Base-by-base conservation (phyloP, 768 basidiomycete genomes). In the Nevesoporus exiguus region DNA sequence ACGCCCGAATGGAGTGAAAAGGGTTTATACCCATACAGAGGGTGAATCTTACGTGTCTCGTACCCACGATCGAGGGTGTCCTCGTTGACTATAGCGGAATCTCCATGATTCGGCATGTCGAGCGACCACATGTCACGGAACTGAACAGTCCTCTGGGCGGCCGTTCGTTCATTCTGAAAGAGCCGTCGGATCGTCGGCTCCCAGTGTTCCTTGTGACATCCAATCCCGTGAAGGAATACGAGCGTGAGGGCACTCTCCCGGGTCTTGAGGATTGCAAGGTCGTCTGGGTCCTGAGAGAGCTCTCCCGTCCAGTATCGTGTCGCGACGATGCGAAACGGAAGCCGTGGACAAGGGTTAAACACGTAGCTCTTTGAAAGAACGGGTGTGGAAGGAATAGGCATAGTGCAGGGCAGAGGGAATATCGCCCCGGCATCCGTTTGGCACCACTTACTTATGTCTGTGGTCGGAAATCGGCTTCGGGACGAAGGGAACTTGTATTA, bases 121-220 rank as follows among this genome's bases (percentile, higher is more conserved):
- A 58, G 22, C 13, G 57, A 25, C 54, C 57, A 61, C 40, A 51
- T 51, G 19, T 59, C 57, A 11, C 37, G 51, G 24, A 61, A 47
- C 7, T 3, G 37, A 36, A 50, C 29, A 9, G n/a, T 2, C 13
- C 25, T n/a, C 3, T 13, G n/a, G 0, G 17, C 1, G 40, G 21
- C 6, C 3, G n/a, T 7, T 41, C n/a, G 47, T 15, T 55, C 24
- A 7, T 47, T 11, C n/a, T 51, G 14, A 17, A 53, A 59, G 0
- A 59, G 49, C 3, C 42, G 48, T 2, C 46, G 30, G 1, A 59
- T 51, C 13, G 21, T 48, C 1, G 49, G 51, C 3, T 61, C 51
- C 57, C 57, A 56, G 1, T 54, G 57, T 17, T 59, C 54, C 27
- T 61, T 59, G 11, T 53, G 51, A 10, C 3, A 21, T 7, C 49